phyloP scores from a whole-genome alignment of 495 filamentous ascomycete species.

The Aspergillus mulundensis region DNA sequence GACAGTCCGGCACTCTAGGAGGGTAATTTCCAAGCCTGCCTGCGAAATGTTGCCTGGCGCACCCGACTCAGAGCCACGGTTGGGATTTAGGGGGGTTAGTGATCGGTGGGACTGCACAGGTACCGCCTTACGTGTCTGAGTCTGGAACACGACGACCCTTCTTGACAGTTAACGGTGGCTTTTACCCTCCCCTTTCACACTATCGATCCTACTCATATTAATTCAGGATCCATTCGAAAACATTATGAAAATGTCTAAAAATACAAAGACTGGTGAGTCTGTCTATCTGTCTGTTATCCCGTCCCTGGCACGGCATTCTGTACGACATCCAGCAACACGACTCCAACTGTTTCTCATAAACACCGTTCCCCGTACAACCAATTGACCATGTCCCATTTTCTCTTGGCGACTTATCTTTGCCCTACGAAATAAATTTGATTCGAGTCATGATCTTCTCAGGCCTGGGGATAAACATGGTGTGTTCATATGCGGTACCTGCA shows the following conservation, averaged over 20 bases:
- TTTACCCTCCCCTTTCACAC: constrained; percentile 3
- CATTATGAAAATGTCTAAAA: neutral
- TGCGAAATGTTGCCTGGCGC: too few relatives aligned
- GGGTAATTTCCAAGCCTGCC: constrained; percentile 1
- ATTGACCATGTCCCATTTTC: neutral
- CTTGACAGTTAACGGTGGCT: constrained; percentile 12
- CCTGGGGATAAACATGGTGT: too few relatives aligned
- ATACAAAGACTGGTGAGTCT: neutral
- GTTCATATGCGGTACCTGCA: too few relatives aligned
- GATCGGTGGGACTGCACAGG: constrained; percentile 1
- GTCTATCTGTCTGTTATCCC: neutral
- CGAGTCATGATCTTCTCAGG: neutral
- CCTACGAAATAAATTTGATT: neutral
- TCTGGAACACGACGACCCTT: neutral
- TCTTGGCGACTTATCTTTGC: neutral
- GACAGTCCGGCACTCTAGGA: constrained; percentile 2
- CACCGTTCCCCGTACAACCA: neutral
- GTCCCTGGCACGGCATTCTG: constrained; percentile 5
- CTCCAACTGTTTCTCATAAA: neutral
- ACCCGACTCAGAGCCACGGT: neutral
- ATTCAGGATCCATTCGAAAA: neutral
- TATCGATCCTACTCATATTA: neutral
- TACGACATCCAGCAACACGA: neutral
- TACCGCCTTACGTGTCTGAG: neutral
- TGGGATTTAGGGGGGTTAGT: neutral